Evolutionary conservation across 768 basidiomycete genomes (phyloP), one percentile per base, ranked within the genome.

Genomic region (Lactarius deliciosus): DNA sequence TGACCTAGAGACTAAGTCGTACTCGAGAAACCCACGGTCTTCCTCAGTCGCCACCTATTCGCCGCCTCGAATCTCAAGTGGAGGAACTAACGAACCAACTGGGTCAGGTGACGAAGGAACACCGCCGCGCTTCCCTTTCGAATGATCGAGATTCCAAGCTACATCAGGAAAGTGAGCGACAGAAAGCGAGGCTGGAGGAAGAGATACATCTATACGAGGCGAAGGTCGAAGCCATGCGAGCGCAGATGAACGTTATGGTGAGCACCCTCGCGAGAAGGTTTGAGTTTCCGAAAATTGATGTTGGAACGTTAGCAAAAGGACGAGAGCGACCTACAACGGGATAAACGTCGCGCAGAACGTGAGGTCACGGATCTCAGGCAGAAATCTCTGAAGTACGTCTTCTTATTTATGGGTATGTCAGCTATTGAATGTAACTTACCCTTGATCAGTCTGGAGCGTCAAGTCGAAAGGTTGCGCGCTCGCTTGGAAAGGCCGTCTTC

Each of bases 1-100:
- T 10, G 92, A 94, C 72, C 81, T 94, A 20, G 92, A 92, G 75
- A 91, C 92, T 1, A 89, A 81, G 72, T 88, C 91, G 5, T 86
- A 92, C 68, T 76, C 85, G 13, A 62, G 65, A 16, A 82, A 87
- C 41, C 81, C 86, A 5, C 77, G 83, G 2, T 64, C 70, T 22
- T 45, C 68, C 40, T 64, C 67, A 11, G 78, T 81, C 5, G 67
- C 73, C 9, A 79, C 79, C 1, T n/a, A 82, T 86, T 56, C 80
- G 87, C 47, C 84, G 89, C 30, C 78, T 87, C 30, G 90, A 91
- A 68, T 85, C 80, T 63, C 83, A 87, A 34, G 86, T 92, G 22
- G 90, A 91, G 68, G 92, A 93, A 70, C 81, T 92, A 64, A 81
- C 83, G 5, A 85, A 75, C 57, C 85, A 87, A 73, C 80, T 89